Evolutionary conservation across 208 protist species (phyloP).

Genomic region (Crithidia sp.): DNA sequence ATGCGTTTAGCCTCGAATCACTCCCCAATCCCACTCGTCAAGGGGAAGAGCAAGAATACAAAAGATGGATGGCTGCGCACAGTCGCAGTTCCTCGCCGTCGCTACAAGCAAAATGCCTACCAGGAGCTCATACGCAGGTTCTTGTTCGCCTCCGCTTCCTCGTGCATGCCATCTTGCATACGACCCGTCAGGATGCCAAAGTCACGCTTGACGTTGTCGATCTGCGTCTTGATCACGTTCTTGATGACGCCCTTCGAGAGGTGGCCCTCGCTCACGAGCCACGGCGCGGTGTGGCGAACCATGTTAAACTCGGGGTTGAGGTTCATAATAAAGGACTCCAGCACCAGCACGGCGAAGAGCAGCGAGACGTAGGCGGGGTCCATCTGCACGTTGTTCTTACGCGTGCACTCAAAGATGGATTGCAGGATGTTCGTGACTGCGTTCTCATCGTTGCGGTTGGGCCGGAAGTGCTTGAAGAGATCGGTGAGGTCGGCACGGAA

Average conservation of each 20-base stretch:
- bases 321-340: conserved; percentile 94
- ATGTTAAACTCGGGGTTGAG: conserved; percentile 92
- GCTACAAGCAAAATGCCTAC: conserved; percentile 4
- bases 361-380: conserved; percentile 90
- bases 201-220: conserved; percentile 68
- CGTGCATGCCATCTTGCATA: conserved; percentile 57
- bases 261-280: conserved; percentile 88
- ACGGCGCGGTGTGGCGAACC: conserved; percentile 88
- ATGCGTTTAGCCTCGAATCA: background rate
- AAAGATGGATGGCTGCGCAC: background rate
- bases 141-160: conserved; percentile 46
- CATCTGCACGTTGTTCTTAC: conserved; percentile 83
- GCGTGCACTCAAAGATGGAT: conserved; percentile 83
- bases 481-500: conserved; percentile 57
- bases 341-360: conserved; percentile 90
- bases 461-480: conserved; percentile 81
- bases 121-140: conserved; percentile 49
- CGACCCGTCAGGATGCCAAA: conserved; percentile 62
- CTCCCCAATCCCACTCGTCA: too few relatives aligned
- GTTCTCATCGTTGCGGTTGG: conserved; percentile 61
- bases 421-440: conserved; percentile 89
- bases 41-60: background rate
- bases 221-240: conserved; percentile 70
- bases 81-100: background rate
- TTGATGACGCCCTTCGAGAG: conserved; percentile 83